Conservation (phyloP, 2,329 filamentous ascomycete species). For the Diplodia scrobiculata region DNA sequence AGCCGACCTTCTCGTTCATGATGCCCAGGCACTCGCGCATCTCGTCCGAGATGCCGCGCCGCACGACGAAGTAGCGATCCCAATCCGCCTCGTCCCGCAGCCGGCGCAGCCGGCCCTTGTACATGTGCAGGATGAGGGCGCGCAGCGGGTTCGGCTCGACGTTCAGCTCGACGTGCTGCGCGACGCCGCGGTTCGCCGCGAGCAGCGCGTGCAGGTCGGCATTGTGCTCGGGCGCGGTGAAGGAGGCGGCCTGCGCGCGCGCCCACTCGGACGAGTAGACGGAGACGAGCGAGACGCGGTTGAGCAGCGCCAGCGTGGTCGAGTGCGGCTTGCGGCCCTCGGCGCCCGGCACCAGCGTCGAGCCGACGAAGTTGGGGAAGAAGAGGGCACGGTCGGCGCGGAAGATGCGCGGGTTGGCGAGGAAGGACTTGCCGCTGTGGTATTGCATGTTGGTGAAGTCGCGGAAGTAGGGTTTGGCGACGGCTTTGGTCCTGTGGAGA, state of each 20-base stretch:
- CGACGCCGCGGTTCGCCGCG: slow-evolving; percentile 54
- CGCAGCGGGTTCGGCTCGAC: slow-evolving; percentile 77
- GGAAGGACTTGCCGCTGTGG: slow-evolving; percentile 84
- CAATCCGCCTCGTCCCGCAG: slow-evolving; percentile 56
- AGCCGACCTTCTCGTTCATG: slow-evolving; percentile 89
- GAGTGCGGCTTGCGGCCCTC: slow-evolving; percentile 56
- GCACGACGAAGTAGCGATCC: slow-evolving; percentile 61
- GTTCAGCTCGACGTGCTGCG: slow-evolving; percentile 84
- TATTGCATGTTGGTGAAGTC: slow-evolving; percentile 86
- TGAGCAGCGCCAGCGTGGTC: slow-evolving; percentile 74
- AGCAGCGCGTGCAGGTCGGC: slow-evolving; percentile 68
- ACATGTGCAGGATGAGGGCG: slow-evolving; percentile 59
- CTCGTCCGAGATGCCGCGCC: slow-evolving; percentile 58
- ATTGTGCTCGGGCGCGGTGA: slow-evolving; percentile 65
- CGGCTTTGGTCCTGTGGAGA: slow-evolving; percentile 69
- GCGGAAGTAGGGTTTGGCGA: slow-evolving; percentile 88
- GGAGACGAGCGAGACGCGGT: slow-evolving; percentile 75
- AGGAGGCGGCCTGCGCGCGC: slow-evolving; percentile 74
- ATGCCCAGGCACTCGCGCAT: slow-evolving; percentile 65
- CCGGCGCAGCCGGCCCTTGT: slow-evolving; percentile 55
- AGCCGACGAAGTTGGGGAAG: slow-evolving; percentile 88
- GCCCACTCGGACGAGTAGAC: slow-evolving; percentile 86
- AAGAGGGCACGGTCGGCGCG: slow-evolving; percentile 78
- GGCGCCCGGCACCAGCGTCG: slow-evolving; percentile 67
- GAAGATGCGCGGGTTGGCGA: slow-evolving; percentile 82